Conservation (phyloP, 805 yeast genomes). For the Saccharomycopsis sp. region DNA sequence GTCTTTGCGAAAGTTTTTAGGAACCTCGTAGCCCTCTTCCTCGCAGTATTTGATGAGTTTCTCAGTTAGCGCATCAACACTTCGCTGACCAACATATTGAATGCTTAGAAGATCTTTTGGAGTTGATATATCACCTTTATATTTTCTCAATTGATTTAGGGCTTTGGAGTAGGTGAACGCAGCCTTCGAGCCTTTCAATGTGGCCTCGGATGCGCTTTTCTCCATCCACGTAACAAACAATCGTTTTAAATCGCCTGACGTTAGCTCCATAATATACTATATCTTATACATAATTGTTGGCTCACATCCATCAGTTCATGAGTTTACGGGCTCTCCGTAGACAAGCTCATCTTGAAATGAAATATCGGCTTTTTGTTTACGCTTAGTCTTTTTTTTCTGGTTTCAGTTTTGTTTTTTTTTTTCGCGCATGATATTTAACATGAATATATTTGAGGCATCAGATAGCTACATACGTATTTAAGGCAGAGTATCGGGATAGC, state of each 20-base stretch:
- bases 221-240: conserved; percentile 55
- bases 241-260: conserved; percentile 43
- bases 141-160: conserved; percentile 39
- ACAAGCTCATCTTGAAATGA: not conserved
- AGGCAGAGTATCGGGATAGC: not conserved
- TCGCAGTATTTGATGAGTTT: conserved; percentile 49
- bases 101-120: conserved; percentile 55
- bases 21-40: conserved; percentile 42
- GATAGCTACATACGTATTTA: too few relatives aligned
- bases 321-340: too few relatives aligned
- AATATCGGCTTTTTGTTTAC: not conserved
- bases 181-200: conserved; percentile 43
- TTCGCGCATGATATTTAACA: not conserved
- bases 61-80: conserved; percentile 43
- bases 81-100: conserved; percentile 66
- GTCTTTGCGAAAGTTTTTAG: conserved; percentile 29
- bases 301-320: too few relatives aligned
- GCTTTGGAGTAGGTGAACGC: conserved; percentile 53
- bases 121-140: conserved; percentile 39
- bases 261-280: conserved; percentile 28
- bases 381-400: not conserved
- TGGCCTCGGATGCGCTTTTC: conserved; percentile 41
- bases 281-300: not conserved
- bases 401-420: conserved; percentile 2
- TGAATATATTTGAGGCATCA: not conserved